Evolutionary conservation across 2,329 filamentous ascomycete species (phyloP).

Genomic region (Rhinocladiella similis): DNA sequence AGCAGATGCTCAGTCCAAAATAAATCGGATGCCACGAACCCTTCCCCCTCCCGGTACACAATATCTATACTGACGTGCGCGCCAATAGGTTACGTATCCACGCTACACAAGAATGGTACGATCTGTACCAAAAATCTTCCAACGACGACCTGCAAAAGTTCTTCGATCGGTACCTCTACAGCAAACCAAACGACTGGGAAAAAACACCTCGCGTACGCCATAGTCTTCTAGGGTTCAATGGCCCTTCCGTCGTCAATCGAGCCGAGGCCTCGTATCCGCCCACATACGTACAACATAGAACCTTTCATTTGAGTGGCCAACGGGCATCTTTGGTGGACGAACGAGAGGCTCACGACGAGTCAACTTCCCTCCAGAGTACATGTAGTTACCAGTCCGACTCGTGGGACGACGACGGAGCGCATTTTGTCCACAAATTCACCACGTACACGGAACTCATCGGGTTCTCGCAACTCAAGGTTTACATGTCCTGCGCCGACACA

Average conservation of each 20-base stretch:
- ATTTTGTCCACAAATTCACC: conserved; percentile 38
- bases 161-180: conserved; percentile 50
- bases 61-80: not conserved
- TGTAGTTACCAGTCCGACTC: conserved; percentile 39
- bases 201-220: conserved; percentile 44
- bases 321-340: conserved; percentile 9
- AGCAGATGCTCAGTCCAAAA: no score
- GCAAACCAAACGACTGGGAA: conserved; percentile 48
- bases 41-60: no score
- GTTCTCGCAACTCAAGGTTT: conserved; percentile 48
- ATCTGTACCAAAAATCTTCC: conserved; percentile 41
- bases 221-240: conserved; percentile 33
- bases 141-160: conserved; percentile 43
- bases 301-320: conserved; percentile 34
- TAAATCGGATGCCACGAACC: no score
- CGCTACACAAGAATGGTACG: conserved; percentile 48
- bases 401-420: conserved; percentile 17
- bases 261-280: conserved; percentile 33
- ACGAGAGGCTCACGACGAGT: not conserved
- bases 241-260: conserved; percentile 5
- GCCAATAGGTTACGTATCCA: conserved; percentile 39
- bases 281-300: conserved; percentile 22
- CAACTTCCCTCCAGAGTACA: no score
- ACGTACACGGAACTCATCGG: conserved; percentile 44
- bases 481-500: conserved; percentile 44